Percentiles rank a stretch among this genome's conserved stretches.
Conservation (phyloP, 768 basidiomycete species). For the Tricholoma furcatifolium region DNA sequence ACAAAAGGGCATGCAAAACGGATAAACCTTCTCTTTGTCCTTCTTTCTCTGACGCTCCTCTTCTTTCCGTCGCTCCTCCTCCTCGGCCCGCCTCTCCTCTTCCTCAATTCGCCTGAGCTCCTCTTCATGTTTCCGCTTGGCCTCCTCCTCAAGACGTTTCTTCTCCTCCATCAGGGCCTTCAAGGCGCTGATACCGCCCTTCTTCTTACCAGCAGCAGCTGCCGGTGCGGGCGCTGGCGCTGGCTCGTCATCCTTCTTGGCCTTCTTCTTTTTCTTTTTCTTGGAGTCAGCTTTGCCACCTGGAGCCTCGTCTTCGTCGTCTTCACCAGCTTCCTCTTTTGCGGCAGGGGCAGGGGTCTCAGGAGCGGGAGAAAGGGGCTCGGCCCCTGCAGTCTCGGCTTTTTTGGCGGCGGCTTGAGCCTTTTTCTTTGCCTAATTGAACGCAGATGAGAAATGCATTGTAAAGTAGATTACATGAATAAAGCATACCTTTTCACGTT, state of each 20-base stretch:
- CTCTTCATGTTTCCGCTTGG: conserved; percentile 67
- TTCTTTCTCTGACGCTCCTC: conserved; percentile 83
- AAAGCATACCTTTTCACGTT: conserved; percentile 79
- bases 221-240: conserved; percentile 40
- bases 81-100: conserved; percentile 76
- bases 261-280: conserved; percentile 90
- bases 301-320: conserved; percentile 60
- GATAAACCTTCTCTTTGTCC: conserved; percentile 80
- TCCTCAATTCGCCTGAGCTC: conserved; percentile 82
- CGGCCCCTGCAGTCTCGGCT: conserved; percentile 30
- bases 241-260: conserved; percentile 57
- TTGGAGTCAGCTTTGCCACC: conserved; percentile 57
- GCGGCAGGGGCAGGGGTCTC: conserved; percentile 28
- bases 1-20: conserved; percentile 2
- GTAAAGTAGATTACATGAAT: not conserved
- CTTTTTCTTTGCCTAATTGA: conserved; percentile 85
- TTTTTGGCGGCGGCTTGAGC: conserved; percentile 90
- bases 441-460: conserved; percentile 3
- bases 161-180: conserved; percentile 93
- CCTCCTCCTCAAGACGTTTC: conserved; percentile 86
- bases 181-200: conserved; percentile 77
- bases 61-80: conserved; percentile 75
- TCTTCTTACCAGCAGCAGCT: conserved; percentile 60
- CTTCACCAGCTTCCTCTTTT: conserved; percentile 58
- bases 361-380: conserved; percentile 25